Evolutionary conservation across 2,329 filamentous ascomycete genomes (phyloP), one percentile per base, ranked within the genome.

Genomic region (Apiospora koreana): DNA sequence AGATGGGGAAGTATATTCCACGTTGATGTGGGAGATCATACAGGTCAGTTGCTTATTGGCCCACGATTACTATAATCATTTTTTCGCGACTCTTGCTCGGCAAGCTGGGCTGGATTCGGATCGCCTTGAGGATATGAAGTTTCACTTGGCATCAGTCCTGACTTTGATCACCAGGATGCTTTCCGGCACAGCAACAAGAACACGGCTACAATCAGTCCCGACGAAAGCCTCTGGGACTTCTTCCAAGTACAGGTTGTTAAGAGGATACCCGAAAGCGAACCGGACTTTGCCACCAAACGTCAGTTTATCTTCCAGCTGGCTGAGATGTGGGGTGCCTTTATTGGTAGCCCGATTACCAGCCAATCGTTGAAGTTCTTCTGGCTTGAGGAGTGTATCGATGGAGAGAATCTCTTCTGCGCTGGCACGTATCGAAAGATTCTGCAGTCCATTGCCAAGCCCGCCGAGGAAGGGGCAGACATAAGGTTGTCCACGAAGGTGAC

Each of bases 301-400:
- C 76, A 80, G 21, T 79, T 83, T 14, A 77, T 89, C 25, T 78
- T 87, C 68, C 85, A 88, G 71, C 80, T 88, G 77, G 87, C 88
- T 3, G 87, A 91, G 74, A 85, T 89, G 75, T 94, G 92, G 91
- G 92, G 92, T 2, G 87, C 88, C 0, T 94, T 93, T 77, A 86
- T 94, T 7, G 92, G 92, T 18, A 91, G 87, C 71, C 86, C 89
- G 0, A 83, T 93, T 10, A 81, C 84, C 68, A 86, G 77, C 35
- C 92, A 94, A 78, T 93, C 91, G 74, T 82, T 94, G 42, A 93
- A 91, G 81, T 94, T 89, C 81, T 93, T 94, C 78, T 94, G 92
- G 91, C 78, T 94, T 6, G 92, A 94, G 77, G 91, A 94, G 79
- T 93, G 91, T 73, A 90, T 94, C 68, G 92, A 94, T 77, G 92